Percentiles rank a stretch among this genome's conserved stretches.
Evolutionary conservation across 371 early-diverging fungal species (phyloP).

Genomic region (Synchytrium microbalum): DNA sequence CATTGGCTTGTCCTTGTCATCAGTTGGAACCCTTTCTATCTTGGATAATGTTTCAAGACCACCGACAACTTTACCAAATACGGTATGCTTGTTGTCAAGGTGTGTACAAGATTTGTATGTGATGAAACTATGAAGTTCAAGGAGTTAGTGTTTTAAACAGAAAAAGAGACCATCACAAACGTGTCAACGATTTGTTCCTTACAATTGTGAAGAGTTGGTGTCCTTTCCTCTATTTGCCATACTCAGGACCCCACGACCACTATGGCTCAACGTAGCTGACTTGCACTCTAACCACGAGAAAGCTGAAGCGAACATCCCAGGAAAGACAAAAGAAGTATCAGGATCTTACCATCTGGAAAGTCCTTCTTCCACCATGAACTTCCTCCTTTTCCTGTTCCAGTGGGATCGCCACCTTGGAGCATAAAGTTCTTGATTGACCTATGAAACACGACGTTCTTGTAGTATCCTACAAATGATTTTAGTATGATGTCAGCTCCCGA

Average conservation of each 20-base stretch:
- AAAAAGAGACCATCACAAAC: slow-evolving; percentile 12
- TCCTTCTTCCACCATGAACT: slow-evolving; percentile 69
- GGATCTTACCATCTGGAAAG: slow-evolving; percentile 46
- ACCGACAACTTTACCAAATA: slow-evolving; percentile 65
- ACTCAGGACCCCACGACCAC: slow-evolving; percentile 65
- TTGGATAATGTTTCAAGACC: slow-evolving; percentile 72
- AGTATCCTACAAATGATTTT: slow-evolving; percentile 53
- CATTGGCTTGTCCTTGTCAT: slow-evolving; percentile 62
- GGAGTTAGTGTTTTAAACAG: too few relatives aligned
- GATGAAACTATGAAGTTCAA: slow-evolving; percentile 64
- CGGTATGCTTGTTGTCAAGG: slow-evolving; percentile 85
- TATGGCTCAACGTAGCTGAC: too few relatives aligned
- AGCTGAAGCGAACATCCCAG: too few relatives aligned
- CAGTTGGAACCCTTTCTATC: slow-evolving; percentile 68
- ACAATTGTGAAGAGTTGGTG: slow-evolving; percentile 86
- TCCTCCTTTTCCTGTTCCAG: slow-evolving; percentile 85
- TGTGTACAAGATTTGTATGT: slow-evolving; percentile 72
- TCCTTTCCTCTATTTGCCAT: slow-evolving; percentile 88
- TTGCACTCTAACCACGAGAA: too few relatives aligned
- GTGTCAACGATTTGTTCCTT: slow-evolving; percentile 27
- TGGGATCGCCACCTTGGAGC: slow-evolving; percentile 94
- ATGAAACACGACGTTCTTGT: slow-evolving; percentile 74
- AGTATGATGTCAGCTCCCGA: too few relatives aligned
- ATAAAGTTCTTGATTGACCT: slow-evolving; percentile 85
- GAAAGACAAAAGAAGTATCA: too few relatives aligned